Conservation (phyloP, 73 alveolate genomes). For the Durusdinium trenchii region DNA sequence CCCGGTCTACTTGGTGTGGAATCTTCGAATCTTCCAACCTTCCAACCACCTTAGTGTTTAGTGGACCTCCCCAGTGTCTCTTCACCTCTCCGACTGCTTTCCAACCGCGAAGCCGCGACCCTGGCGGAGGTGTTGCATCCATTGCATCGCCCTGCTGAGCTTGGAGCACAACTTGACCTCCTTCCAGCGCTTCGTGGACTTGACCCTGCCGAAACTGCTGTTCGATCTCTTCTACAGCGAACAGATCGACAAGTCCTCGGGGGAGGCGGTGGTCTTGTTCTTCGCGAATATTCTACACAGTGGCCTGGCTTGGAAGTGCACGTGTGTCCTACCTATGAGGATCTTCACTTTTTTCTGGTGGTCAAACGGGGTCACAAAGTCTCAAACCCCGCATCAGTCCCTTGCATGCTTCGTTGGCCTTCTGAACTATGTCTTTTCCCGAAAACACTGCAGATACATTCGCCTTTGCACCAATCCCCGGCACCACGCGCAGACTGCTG, state of each 20-base stretch:
- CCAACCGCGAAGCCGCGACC: not conserved
- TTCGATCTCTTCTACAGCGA: conserved; percentile 84
- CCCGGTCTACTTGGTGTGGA: not conserved
- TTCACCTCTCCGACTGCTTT: not conserved
- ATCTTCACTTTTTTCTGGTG: too few species aligned
- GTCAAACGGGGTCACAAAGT: too few species aligned
- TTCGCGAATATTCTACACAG: conserved; percentile 91
- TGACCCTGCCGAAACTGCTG: conserved; percentile 64
- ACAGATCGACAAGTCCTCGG: conserved; percentile 93
- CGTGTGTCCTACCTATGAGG: too few species aligned
- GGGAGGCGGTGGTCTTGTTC: conserved; percentile 91
- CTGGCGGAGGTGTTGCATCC: conserved; percentile 78
- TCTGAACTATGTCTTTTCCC: too few species aligned
- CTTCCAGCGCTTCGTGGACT: conserved; percentile 86
- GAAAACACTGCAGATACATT: too few species aligned
- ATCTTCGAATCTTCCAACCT: too few species aligned
- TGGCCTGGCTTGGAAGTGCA: too few species aligned
- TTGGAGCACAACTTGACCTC: conserved; percentile 72
- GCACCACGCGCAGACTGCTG: too few species aligned
- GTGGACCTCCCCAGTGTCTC: too few species aligned
- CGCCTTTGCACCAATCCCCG: too few species aligned
- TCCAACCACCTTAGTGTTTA: too few species aligned
- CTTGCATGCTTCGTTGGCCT: not conserved
- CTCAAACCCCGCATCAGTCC: too few species aligned
- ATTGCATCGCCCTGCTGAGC: conserved; percentile 91